phyloP scores from a whole-genome alignment of 768 basidiomycete species.

The Naganishia vishniacii region DNA sequence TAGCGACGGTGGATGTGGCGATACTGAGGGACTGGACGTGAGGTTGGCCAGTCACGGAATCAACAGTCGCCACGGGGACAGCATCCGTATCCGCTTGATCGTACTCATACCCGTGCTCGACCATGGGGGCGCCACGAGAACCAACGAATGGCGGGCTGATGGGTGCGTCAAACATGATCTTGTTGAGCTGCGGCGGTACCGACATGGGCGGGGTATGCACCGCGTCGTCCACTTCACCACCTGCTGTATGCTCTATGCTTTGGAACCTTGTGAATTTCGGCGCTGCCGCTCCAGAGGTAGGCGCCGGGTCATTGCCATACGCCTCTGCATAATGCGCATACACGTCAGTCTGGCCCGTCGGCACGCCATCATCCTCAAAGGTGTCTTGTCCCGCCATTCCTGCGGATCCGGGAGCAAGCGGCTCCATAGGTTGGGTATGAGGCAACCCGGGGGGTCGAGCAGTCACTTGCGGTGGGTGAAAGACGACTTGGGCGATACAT shows the following conservation, averaged over 20 bases:
- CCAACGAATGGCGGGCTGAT: constrained; percentile 11
- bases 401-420: constrained; percentile 18
- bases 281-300: background rate
- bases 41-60: constrained; percentile 5
- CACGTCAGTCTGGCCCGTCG: background rate
- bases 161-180: constrained; percentile 19
- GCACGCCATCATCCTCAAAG: background rate
- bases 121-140: no score
- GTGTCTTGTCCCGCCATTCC: background rate
- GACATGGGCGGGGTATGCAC: background rate
- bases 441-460: constrained; percentile 26
- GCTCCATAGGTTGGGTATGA: constrained; percentile 19
- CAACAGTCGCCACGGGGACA: no score
- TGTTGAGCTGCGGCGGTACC: constrained; percentile 5
- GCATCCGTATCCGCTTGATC: constrained; percentile 12
- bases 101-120: constrained; percentile 25
- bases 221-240: background rate
- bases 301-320: constrained; percentile 23
- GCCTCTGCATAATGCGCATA: constrained; percentile 23
- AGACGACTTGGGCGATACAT: constrained; percentile 32
- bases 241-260: background rate
- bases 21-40: constrained; percentile 7
- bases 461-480: constrained; percentile 20
- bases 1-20: background rate
- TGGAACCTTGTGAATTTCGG: constrained; percentile 19